Evolutionary conservation across 2,329 filamentous ascomycete species (phyloP), one percentile per base, ranked within the genome.

Genomic region (Calonectria montana): DNA sequence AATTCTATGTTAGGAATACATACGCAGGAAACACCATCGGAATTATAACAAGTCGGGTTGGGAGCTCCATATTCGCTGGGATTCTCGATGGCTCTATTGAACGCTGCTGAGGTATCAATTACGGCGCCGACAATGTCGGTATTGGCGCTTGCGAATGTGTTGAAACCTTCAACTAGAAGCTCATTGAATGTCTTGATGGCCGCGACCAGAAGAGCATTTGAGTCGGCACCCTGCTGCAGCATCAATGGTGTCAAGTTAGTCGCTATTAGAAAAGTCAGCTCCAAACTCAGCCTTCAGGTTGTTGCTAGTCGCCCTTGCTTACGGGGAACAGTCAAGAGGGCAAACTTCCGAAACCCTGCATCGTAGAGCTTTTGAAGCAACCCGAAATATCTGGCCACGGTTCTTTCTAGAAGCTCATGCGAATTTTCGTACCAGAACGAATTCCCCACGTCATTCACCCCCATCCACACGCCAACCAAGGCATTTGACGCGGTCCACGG

Each of bases 291-390:
- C 0, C 7, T 8, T 21, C 0, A 15, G 2, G 0, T 16, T 12
- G 0, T 16, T 12, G 3, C 8, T 23, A 12, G 7, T 4, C 2
- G 7, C 4, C 1, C 5, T 23, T 2, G 67, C 80, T 72, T 66
- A 80, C 80, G 88, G 2, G 91, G 91, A 0, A 92, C 90, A 65
- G 87, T 91, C 35, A 93, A 73, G 65, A 92, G 86, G 2, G 88
- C 83, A 71, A 92, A 92, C 67, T 91, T 91, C 6, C 90, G 83
- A 2, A 86, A 86, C 0, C 91, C 91, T 2, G 84, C 82, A 2
- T 82, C 78, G 73, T 91, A 91, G 8, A 93, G 81, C 23, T 84
- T 69, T 66, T 85, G 81, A 0, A 87, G 77, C 1, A 87, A 78
- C 4, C 78, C 78, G 15, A 83, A 83, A 67, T 88, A 88, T 23